Evolutionary conservation across 495 filamentous ascomycete species (phyloP).

Genomic region (Hypoxylon trugodes): DNA sequence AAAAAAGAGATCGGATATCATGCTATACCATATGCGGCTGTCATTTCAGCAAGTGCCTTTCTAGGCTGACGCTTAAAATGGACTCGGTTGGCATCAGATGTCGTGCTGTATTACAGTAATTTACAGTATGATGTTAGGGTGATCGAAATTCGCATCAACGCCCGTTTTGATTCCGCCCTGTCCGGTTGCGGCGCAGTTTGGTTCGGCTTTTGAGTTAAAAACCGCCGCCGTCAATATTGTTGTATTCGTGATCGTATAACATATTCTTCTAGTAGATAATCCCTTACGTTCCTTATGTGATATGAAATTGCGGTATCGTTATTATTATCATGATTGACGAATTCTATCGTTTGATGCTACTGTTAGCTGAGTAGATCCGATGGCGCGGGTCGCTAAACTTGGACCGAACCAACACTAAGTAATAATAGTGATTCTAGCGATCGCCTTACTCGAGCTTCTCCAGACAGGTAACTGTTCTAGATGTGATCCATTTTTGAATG

Average conservation of each 20-base stretch:
- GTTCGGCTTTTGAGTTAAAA: not conserved
- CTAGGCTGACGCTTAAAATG: too few relatives aligned
- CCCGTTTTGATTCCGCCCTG: conserved; percentile 4
- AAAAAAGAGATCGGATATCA: not conserved
- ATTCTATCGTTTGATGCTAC: not conserved
- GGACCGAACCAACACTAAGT: not conserved
- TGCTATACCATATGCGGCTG: not conserved
- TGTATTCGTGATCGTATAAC: too few relatives aligned
- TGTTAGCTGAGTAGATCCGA: not conserved
- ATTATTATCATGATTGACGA: not conserved
- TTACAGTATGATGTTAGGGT: conserved; percentile 4
- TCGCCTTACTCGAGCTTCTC: too few relatives aligned
- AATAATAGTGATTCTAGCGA: conserved; percentile 9
- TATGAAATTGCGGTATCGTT: too few relatives aligned
- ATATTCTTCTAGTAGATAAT: too few relatives aligned
- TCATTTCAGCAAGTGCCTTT: not conserved
- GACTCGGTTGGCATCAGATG: conserved; percentile 1
- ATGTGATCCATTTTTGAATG: too few relatives aligned
- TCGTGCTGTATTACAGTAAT: not conserved
- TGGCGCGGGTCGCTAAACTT: not conserved
- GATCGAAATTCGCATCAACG: not conserved
- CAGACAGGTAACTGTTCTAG: too few relatives aligned
- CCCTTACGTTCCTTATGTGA: too few relatives aligned
- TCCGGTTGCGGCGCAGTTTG: conserved; percentile 25
- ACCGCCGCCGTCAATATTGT: not conserved